phyloP scores from a whole-genome alignment of 495 filamentous ascomycete genomes.

The Aspergillus egyptiacus region DNA sequence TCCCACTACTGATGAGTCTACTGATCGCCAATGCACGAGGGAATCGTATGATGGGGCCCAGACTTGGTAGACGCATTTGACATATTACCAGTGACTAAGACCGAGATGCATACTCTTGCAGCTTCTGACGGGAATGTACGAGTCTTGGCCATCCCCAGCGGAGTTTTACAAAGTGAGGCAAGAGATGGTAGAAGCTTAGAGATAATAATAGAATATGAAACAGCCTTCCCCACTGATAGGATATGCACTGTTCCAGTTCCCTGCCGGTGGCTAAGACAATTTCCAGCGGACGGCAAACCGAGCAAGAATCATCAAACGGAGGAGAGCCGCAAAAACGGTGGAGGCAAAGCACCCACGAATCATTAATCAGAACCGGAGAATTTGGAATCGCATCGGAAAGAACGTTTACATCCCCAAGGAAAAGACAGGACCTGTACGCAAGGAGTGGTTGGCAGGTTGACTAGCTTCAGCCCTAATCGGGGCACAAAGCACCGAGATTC shows the following conservation, averaged over 20 bases:
- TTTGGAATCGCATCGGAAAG: too few species aligned
- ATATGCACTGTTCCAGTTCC: background rate
- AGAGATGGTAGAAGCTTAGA: background rate
- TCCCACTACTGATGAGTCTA: background rate
- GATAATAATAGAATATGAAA: constrained; percentile 10
- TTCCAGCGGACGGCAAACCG: constrained; percentile 7
- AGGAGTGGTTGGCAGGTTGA: background rate
- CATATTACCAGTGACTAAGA: background rate
- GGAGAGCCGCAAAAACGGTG: background rate
- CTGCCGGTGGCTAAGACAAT: constrained; percentile 1
- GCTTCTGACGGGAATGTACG: constrained; percentile 1
- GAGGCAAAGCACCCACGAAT: too few species aligned
- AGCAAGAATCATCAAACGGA: constrained; percentile 1
- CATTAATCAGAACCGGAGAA: too few species aligned
- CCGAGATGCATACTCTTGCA: background rate
- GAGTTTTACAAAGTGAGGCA: background rate
- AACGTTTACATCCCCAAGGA: too few species aligned
- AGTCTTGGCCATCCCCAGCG: constrained; percentile 2
- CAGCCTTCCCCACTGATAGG: background rate
- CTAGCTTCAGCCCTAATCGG: background rate
- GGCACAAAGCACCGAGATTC: too few species aligned
- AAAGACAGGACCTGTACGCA: background rate
- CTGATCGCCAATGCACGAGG: background rate
- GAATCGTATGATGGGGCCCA: background rate
- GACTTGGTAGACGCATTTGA: constrained; percentile 1